Conservation (phyloP, 2,329 filamentous ascomycete species). For the Fusarium sp. region DNA sequence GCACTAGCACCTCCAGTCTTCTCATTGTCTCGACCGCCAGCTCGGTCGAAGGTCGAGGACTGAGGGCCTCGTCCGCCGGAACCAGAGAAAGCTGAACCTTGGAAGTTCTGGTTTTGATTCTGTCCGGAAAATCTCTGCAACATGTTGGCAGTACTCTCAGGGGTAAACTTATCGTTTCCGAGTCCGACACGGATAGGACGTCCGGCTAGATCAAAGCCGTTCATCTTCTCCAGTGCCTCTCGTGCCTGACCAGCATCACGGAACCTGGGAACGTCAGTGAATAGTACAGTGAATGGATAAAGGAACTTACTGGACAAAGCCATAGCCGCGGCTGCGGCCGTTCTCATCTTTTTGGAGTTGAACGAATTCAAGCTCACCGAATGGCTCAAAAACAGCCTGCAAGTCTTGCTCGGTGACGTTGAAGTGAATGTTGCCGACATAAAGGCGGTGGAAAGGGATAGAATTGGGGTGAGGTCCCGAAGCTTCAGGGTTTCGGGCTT, state of each 20-base stretch:
- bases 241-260: constrained; percentile 90
- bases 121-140: constrained; percentile 91
- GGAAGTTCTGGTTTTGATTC: constrained; percentile 71
- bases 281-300: neutral
- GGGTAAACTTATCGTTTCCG: constrained; percentile 99
- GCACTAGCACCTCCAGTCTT: constrained; percentile 93
- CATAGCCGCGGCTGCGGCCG: constrained; percentile 91
- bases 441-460: constrained; percentile 95
- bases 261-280: constrained; percentile 70
- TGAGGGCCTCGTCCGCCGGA: constrained; percentile 87
- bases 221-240: constrained; percentile 98
- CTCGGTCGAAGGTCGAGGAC: constrained; percentile 89
- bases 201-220: constrained; percentile 97
- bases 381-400: constrained; percentile 96
- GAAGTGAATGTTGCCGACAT: constrained; percentile 99
- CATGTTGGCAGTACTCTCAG: constrained; percentile 92
- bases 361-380: constrained; percentile 96
- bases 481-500: constrained; percentile 83
- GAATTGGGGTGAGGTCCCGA: constrained; percentile 77
- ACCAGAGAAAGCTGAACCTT: constrained; percentile 92
- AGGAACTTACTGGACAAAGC: constrained; percentile 91
- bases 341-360: constrained; percentile 96
- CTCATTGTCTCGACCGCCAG: constrained; percentile 87
- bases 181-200: constrained; percentile 98
- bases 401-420: constrained; percentile 97